A percentile compares a stretch with the other conserved stretches of the same genome.
These are phyloP conservation scores for Volutella citrinella DNA, from an alignment of 2,329 filamentous ascomycete genomes.

Conservation along the genomic window DNA sequence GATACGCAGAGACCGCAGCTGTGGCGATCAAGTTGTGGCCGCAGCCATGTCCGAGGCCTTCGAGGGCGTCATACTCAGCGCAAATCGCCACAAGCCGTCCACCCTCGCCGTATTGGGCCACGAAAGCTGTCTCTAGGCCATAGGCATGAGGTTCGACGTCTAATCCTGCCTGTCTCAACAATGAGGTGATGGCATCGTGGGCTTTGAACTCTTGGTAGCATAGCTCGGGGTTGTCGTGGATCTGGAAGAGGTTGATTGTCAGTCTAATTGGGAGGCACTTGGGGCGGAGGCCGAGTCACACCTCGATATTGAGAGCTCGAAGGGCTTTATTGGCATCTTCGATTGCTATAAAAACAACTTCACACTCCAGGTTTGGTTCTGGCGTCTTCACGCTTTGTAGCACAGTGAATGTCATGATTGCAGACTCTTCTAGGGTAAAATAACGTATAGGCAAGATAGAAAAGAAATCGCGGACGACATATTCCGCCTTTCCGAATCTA, in stretches of 20 bases:
- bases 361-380: background rate
- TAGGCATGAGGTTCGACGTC: background rate
- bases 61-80: constrained; percentile 32
- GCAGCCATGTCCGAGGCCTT: constrained; percentile 35
- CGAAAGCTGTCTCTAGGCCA: constrained; percentile 1
- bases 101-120: constrained; percentile 1
- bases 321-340: background rate
- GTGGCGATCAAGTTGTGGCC: constrained; percentile 30
- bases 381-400: background rate
- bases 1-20: constrained; percentile 29
- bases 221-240: constrained; percentile 3
- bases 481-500: no score
- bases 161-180: background rate
- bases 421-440: no score
- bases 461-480: no score
- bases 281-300: background rate
- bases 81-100: constrained; percentile 3
- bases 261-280: background rate
- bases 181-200: constrained; percentile 1
- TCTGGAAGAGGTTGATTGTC: background rate
- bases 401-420: no score
- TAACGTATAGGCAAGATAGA: no score
- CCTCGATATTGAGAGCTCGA: background rate
- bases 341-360: background rate
- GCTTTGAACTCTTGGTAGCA: constrained; percentile 4